Conservation (phyloP, 2,329 filamentous ascomycete genomes). For the Macrophomina pseudophaseolina region DNA sequence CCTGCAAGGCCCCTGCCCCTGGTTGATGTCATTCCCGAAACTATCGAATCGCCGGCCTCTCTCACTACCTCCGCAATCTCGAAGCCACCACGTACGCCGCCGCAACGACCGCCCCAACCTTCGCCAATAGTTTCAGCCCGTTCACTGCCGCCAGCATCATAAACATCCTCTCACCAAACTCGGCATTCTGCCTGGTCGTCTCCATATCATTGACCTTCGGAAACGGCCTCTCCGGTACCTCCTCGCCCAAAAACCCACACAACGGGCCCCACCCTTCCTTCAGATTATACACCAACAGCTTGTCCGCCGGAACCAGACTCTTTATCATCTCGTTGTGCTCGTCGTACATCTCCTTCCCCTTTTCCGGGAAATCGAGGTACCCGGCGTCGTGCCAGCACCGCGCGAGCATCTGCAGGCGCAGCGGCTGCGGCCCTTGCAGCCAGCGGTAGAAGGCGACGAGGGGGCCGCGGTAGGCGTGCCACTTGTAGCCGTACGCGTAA, state of each 20-base stretch:
- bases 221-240: conserved; percentile 43
- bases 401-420: not conserved
- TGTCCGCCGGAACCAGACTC: not conserved
- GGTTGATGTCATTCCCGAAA: too few species aligned
- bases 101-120: not conserved
- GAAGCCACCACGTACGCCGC: not conserved
- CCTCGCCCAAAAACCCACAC: conserved; percentile 48
- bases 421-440: not conserved
- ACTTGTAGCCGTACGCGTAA: not conserved
- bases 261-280: conserved; percentile 53
- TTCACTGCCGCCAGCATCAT: not conserved
- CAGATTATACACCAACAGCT: conserved; percentile 44
- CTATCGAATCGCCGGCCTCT: not conserved
- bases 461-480: not conserved
- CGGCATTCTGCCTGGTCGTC: not conserved
- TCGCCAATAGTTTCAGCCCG: not conserved
- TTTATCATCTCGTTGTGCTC: not conserved
- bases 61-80: not conserved
- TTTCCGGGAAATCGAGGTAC: not conserved
- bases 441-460: not conserved
- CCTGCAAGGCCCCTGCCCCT: not conserved
- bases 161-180: not conserved
- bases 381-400: not conserved
- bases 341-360: not conserved
- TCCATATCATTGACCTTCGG: conserved; percentile 39